phyloP scores from a whole-genome alignment of 495 filamentous ascomycete genomes.

The Xylaria palmicola region DNA sequence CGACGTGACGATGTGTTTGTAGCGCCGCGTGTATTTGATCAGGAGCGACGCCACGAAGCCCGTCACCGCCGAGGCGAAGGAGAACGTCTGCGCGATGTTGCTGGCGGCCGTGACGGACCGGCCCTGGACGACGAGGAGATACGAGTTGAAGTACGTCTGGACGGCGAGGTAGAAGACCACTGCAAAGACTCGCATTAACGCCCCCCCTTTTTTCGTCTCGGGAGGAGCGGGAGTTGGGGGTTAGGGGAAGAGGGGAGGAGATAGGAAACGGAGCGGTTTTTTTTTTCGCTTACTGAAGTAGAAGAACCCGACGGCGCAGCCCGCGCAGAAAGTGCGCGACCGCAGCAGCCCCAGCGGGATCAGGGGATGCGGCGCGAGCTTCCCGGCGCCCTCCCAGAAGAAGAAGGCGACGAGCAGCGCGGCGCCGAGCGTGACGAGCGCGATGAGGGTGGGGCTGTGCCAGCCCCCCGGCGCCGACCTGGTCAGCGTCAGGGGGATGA shows the following conservation, averaged over 20 bases:
- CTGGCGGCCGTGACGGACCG: conserved; percentile 52
- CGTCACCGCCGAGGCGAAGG: conserved; percentile 53
- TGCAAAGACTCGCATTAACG: not conserved
- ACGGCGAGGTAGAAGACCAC: conserved; percentile 64
- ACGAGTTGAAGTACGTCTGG: conserved; percentile 59
- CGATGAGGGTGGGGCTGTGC: conserved; percentile 52
- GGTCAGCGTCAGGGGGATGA: conserved; percentile 61
- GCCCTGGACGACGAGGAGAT: conserved; percentile 63
- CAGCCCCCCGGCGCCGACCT: conserved; percentile 50
- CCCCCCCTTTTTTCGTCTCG: not conserved
- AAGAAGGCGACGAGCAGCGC: conserved; percentile 56
- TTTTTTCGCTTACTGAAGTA: conserved; percentile 47
- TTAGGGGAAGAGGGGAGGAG: not conserved
- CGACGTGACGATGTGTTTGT: conserved; percentile 47
- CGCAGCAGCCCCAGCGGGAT: conserved; percentile 58
- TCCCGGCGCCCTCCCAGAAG: conserved; percentile 54
- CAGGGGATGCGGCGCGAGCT: conserved; percentile 55
- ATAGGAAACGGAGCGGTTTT: too few species aligned
- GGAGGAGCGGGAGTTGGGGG: not conserved
- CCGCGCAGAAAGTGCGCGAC: conserved; percentile 61
- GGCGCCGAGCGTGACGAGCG: conserved; percentile 56
- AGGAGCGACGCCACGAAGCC: conserved; percentile 52
- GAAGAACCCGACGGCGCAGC: conserved; percentile 54
- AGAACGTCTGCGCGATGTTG: conserved; percentile 53
- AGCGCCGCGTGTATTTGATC: conserved; percentile 53